These are phyloP conservation scores for Athelia psychrophila DNA, from an alignment of 1,284 basidiomycete genomes.

Conservation along the genomic window DNA sequence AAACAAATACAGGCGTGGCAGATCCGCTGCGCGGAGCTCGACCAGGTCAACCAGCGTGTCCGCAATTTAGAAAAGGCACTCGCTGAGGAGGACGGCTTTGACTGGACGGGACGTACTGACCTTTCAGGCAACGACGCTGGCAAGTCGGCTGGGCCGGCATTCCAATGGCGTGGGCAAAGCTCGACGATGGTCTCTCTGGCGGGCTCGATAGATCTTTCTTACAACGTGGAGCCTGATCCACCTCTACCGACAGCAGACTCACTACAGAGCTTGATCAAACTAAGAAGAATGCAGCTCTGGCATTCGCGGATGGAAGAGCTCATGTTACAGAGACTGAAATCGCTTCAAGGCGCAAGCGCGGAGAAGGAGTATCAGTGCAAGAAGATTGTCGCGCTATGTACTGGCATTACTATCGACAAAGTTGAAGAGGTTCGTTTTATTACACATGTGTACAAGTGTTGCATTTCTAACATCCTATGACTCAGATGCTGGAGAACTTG, in stretches of 20 bases:
- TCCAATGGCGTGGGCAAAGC: conserved; percentile 64
- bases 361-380: conserved; percentile 89
- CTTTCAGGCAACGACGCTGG: conserved; percentile 53
- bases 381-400: conserved; percentile 88
- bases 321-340: conserved; percentile 66
- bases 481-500: conserved; percentile 84
- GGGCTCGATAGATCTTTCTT: conserved; percentile 52
- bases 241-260: conserved; percentile 62
- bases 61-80: conserved; percentile 81
- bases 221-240: conserved; percentile 64
- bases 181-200: conserved; percentile 58
- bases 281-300: conserved; percentile 81
- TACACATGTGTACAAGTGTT: not conserved
- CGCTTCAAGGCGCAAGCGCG: conserved; percentile 75
- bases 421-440: conserved; percentile 78
- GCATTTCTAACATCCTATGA: conserved; percentile 3
- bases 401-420: conserved; percentile 82
- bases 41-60: conserved; percentile 73
- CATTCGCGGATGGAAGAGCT: conserved; percentile 75
- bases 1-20: conserved; percentile 80
- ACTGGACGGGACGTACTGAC: conserved; percentile 88
- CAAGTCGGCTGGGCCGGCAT: conserved; percentile 47
- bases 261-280: conserved; percentile 57
- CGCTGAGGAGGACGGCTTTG: conserved; percentile 73
- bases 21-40: conserved; percentile 67